A percentile compares a stretch with the other conserved stretches of the same genome.
These are phyloP conservation scores for Penicillium mononematosum DNA, from an alignment of 495 filamentous ascomycete species.

Conservation along the genomic window DNA sequence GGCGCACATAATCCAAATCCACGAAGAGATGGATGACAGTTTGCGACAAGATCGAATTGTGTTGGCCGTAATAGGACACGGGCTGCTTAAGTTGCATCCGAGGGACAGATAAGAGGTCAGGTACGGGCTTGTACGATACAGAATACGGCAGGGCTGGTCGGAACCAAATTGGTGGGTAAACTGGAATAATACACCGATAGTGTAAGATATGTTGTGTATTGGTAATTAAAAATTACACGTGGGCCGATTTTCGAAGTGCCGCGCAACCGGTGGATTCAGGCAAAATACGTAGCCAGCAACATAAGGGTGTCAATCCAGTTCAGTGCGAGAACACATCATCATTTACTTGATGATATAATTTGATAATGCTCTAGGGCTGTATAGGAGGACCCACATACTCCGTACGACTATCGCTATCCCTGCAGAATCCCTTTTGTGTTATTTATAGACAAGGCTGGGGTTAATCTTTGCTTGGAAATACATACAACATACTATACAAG, in stretches of 20 bases:
- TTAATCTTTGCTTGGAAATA: neutral
- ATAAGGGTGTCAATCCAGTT: neutral
- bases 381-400: neutral
- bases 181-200: neutral
- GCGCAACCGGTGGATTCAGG: conserved; percentile 14
- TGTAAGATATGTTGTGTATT: conserved; percentile 8
- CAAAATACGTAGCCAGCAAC: conserved; percentile 2
- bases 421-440: neutral
- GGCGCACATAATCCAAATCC: conserved; percentile 45
- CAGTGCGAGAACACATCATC: neutral
- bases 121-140: conserved; percentile 16
- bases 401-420: neutral
- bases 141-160: neutral
- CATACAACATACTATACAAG: neutral
- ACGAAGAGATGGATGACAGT: conserved; percentile 9
- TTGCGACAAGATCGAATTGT: conserved; percentile 8
- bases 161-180: neutral
- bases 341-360: neutral
- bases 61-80: conserved; percentile 10
- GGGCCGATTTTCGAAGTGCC: conserved; percentile 14
- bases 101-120: conserved; percentile 18
- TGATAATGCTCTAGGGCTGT: neutral
- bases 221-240: conserved; percentile 21
- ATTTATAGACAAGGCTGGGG: neutral
- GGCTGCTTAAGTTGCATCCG: conserved; percentile 24